phyloP scores from a whole-genome alignment of 306 rosid genomes.

The Prosopis cineraria region DNA sequence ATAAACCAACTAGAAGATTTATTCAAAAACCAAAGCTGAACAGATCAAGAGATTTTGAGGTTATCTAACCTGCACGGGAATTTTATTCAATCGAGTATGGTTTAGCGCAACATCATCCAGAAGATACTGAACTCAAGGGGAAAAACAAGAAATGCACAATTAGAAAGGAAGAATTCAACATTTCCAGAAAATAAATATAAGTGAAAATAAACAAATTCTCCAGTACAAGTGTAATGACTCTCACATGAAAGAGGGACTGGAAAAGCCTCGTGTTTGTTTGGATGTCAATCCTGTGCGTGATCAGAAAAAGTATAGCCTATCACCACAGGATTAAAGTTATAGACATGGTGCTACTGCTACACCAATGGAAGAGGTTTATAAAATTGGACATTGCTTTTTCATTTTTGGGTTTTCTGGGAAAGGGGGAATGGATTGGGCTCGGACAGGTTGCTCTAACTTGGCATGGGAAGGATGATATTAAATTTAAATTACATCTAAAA shows the following conservation, averaged over 20 bases:
- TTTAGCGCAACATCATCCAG: conserved; percentile 83
- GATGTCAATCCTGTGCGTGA: conserved; percentile 82
- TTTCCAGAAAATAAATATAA: conserved; percentile 23
- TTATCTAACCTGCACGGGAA: conserved; percentile 49
- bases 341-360: not conserved
- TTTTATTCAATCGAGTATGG: conserved; percentile 65
- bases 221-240: conserved; percentile 30
- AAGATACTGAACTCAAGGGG: conserved; percentile 70
- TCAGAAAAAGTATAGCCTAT: conserved; percentile 10
- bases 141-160: conserved; percentile 28
- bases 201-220: conserved; percentile 28
- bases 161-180: conserved; percentile 17
- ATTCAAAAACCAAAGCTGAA: conserved; percentile 22
- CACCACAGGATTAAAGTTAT: conserved; percentile 25
- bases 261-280: conserved; percentile 86
- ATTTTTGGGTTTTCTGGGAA: not conserved
- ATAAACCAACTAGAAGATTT: conserved; percentile 20
- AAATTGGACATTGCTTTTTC: not conserved
- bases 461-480: not conserved
- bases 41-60: not conserved
- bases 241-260: conserved; percentile 78
- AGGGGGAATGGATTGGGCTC: not conserved
- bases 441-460: not conserved
- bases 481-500: too few relatives aligned
- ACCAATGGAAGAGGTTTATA: not conserved